Conservation (phyloP, 352 stramenopile species). For the Phytopythium litorale region DNA sequence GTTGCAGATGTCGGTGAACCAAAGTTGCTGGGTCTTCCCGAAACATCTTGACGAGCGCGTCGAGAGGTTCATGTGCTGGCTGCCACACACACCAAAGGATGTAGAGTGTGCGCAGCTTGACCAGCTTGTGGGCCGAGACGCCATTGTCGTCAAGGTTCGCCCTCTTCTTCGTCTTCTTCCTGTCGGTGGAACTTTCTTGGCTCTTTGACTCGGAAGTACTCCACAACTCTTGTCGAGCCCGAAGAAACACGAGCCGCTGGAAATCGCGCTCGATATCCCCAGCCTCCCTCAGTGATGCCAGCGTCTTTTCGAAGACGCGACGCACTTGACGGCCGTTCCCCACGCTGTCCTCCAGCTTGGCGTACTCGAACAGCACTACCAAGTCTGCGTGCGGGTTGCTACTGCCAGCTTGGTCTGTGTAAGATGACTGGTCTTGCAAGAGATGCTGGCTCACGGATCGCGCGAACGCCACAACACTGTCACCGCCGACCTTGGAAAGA, state of each 20-base stretch:
- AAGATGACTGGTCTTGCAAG: slow-evolving; percentile 3
- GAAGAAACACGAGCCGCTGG: slow-evolving; percentile 58
- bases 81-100: slow-evolving; percentile 36
- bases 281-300: slow-evolving; percentile 20
- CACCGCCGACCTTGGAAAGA: neutral
- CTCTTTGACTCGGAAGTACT: neutral
- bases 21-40: slow-evolving; percentile 18
- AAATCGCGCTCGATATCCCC: slow-evolving; percentile 14
- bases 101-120: slow-evolving; percentile 26
- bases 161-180: slow-evolving; percentile 1
- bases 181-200: neutral
- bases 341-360: slow-evolving; percentile 41
- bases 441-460: slow-evolving; percentile 37
- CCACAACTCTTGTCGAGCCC: slow-evolving; percentile 23
- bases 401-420: neutral
- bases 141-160: too few relatives aligned
- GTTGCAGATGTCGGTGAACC: slow-evolving; percentile 13
- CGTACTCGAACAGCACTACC: slow-evolving; percentile 44
- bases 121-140: neutral
- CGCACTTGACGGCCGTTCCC: slow-evolving; percentile 38
- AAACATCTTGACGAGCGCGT: slow-evolving; percentile 30
- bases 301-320: slow-evolving; percentile 57
- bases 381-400: slow-evolving; percentile 13
- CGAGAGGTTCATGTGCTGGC: slow-evolving; percentile 24
- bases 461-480: slow-evolving; percentile 7